A percentile compares a stretch with the other conserved stretches of the same genome.
Evolutionary conservation across 2,329 filamentous ascomycete genomes (phyloP).

Genomic region (Aspergillus sp.): DNA sequence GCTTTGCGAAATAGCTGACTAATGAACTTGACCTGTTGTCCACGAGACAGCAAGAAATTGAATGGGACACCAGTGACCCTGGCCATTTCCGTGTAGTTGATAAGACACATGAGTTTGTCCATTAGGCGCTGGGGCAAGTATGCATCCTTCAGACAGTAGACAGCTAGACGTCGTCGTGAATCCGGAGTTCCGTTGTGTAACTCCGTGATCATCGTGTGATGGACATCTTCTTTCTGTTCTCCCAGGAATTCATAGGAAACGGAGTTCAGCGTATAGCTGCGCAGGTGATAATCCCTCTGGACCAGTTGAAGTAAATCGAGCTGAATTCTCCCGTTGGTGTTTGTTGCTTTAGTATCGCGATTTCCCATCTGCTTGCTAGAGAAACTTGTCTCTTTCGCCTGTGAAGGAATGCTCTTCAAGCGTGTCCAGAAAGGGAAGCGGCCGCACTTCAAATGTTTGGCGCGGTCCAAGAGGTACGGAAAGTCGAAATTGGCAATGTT

Average conservation of each 20-base stretch:
- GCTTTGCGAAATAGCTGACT: slow-evolving; percentile 97
- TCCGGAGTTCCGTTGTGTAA: slow-evolving; percentile 95
- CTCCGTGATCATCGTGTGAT: slow-evolving; percentile 99
- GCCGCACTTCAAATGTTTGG: slow-evolving; percentile 73
- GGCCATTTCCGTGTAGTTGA: slow-evolving; percentile 99
- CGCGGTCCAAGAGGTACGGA: slow-evolving; percentile 86
- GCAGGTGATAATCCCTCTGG: slow-evolving; percentile 88
- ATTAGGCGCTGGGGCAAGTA: slow-evolving; percentile 91
- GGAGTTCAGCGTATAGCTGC: slow-evolving; percentile 96
- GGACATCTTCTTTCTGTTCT: slow-evolving; percentile 98
- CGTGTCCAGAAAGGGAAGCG: slow-evolving; percentile 87
- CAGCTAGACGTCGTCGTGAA: slow-evolving; percentile 80
- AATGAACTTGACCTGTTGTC: slow-evolving; percentile 96
- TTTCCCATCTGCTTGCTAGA: slow-evolving; percentile 98
- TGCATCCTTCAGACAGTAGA: slow-evolving; percentile 97
- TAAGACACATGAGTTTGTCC: slow-evolving; percentile 97
- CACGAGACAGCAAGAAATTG: slow-evolving; percentile 85
- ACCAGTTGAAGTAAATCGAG: slow-evolving; percentile 92
- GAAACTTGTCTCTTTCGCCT: slow-evolving; percentile 76
- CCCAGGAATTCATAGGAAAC: slow-evolving; percentile 92
- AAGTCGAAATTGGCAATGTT: slow-evolving; percentile 99
- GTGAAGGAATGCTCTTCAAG: slow-evolving; percentile 67
- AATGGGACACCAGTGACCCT: slow-evolving; percentile 98
- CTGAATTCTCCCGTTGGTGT: slow-evolving; percentile 90
- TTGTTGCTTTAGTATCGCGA: slow-evolving; percentile 89